phyloP scores from a whole-genome alignment of 1,284 basidiomycete species.

The Hemileia vastatrix region DNA sequence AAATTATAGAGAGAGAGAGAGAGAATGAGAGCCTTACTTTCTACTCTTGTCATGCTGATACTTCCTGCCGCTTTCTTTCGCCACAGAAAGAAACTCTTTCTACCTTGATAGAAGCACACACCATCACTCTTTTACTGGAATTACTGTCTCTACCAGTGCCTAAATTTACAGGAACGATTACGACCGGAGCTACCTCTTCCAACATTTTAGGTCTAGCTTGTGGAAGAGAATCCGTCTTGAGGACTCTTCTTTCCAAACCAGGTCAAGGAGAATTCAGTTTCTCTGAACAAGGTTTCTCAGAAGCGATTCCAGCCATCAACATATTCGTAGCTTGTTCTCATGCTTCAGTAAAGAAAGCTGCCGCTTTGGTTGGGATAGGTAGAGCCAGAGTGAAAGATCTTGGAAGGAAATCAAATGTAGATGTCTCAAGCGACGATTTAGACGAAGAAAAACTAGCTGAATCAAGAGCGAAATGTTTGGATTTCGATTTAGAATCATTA shows the following conservation, averaged over 20 bases:
- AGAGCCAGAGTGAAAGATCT: conserved; percentile 46
- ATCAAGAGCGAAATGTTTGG: conserved; percentile 33
- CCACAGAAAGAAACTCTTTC: conserved; percentile 44
- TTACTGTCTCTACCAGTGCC: conserved; percentile 45
- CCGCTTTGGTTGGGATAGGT: conserved; percentile 49
- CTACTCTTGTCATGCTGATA: background rate
- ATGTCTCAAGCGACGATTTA: conserved; percentile 20
- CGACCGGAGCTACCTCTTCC: conserved; percentile 50
- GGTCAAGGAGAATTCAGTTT: conserved; percentile 44
- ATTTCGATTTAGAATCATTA: conserved; percentile 46
- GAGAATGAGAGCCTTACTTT: background rate
- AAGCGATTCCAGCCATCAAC: conserved; percentile 46
- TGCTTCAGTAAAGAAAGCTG: conserved; percentile 49
- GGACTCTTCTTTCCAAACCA: too few species aligned
- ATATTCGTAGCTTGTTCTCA: conserved; percentile 49
- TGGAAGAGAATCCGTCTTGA: conserved; percentile 31
- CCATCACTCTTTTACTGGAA: conserved; percentile 47
- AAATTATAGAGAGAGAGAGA: conserved; percentile 2
- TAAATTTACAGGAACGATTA: conserved; percentile 47
- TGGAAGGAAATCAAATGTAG: conserved; percentile 11
- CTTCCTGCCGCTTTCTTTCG: background rate
- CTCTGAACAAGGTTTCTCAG: conserved; percentile 41
- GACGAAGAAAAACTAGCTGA: conserved; percentile 24
- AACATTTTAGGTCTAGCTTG: conserved; percentile 49
- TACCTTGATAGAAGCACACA: conserved; percentile 46